Percentiles rank a stretch among this genome's conserved stretches.
Evolutionary conservation across 306 rosid species (phyloP).

Genomic region (Cicer arietinum): DNA sequence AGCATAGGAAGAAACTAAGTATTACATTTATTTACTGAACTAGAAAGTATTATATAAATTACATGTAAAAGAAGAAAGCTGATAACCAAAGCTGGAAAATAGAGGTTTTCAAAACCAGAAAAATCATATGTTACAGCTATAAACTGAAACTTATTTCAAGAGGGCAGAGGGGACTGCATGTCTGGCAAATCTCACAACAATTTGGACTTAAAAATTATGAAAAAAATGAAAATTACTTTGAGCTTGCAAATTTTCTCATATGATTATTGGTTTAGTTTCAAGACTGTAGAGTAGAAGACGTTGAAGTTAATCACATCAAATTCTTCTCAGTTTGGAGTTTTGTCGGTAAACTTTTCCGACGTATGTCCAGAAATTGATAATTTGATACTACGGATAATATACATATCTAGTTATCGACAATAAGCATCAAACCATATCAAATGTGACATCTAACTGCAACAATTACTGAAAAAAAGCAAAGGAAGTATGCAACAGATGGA

Average conservation of each 20-base stretch:
- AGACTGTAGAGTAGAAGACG: constrained; percentile 16
- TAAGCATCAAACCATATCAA: constrained; percentile 32
- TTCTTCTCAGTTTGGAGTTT: constrained; percentile 23
- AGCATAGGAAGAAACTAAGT: neutral
- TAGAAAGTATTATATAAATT: neutral
- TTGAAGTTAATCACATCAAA: constrained; percentile 14
- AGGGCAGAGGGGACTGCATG: neutral
- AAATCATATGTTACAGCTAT: constrained; percentile 21
- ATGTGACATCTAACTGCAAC: constrained; percentile 22
- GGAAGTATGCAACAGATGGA: constrained; percentile 10
- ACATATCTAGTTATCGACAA: constrained; percentile 22
- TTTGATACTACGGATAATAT: neutral
- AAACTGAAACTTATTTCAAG: constrained; percentile 8
- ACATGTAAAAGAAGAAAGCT: constrained; percentile 33
- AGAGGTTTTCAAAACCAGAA: neutral
- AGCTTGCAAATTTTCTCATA: constrained; percentile 6
- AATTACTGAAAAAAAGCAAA: constrained; percentile 1
- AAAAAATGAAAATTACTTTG: neutral
- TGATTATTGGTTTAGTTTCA: constrained; percentile 18
- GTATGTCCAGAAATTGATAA: neutral
- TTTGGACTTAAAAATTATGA: neutral
- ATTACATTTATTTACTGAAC: too few species aligned
- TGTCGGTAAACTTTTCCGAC: constrained; percentile 1
- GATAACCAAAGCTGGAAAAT: constrained; percentile 6
- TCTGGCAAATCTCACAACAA: constrained; percentile 28